Base-by-base conservation (phyloP, 169 alveolate genomes). In the Eimeria praecox region DNA sequence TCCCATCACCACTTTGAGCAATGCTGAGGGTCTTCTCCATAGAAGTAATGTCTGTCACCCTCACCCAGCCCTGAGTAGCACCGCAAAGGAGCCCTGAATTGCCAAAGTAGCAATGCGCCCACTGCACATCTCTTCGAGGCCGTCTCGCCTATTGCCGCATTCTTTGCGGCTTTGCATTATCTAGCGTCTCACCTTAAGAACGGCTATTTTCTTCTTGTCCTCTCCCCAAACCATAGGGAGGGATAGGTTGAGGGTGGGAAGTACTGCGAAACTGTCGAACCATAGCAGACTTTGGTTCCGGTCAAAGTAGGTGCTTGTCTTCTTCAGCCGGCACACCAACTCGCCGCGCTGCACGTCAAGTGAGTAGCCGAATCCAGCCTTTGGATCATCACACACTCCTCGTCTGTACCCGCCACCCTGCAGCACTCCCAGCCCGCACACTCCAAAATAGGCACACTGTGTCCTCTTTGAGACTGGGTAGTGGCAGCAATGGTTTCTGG, bases 401-500 rank as follows among this genome's bases (percentile, higher is more conserved):
- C 66, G 62, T 42, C 71, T 49, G 85, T 92, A 92, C 16, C 95
- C 95, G 9, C 95, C 85, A 18, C 82, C 85, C 95, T 77, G 62
- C 66, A 62, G 54, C 78, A 54, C 49, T 27, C 86, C 46, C 0
- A 73, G 35, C 52, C 52, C 52, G 16, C 54, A 18, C 52, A 40
- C 75, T 14, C 78, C 78, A 42, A 69, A 69, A 69, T 10, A 22
- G 35, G 75, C 40, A 69, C 5, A 12, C 5, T 6, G 46, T 12
- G 14, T 33, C 22, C 27, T 2, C 46, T 3, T 2, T 12, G 78
- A 69, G 46, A 10, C 46, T 69, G 78, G 33, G 27, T 2, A 33
- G 46, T 33, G 46, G 9, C 46, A 69, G 9, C 46, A 69, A 20
- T 69, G 27, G 78, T 1, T 69, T 0, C 8, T 33, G 27, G 46